phyloP scores from a whole-genome alignment of 75 land plant species.

The Chamaecyparis obtusa region DNA sequence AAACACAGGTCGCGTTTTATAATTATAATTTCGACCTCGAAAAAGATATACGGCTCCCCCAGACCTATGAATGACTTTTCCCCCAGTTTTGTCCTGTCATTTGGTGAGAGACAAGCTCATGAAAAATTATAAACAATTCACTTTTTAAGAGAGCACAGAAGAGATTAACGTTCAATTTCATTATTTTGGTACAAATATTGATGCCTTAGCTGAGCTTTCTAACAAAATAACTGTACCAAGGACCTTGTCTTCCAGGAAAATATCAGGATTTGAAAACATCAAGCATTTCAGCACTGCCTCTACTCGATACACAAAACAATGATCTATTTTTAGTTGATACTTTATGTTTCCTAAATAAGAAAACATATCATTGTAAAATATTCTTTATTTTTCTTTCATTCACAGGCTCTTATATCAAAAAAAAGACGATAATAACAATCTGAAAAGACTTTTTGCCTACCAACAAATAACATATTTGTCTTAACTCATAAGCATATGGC shows the following conservation, averaged over 20 bases:
- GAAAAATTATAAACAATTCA: too few species aligned
- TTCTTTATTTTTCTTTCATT: neutral
- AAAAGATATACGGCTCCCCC: slow-evolving; percentile 79
- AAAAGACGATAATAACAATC: neutral
- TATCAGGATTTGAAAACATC: neutral
- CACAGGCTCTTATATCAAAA: neutral
- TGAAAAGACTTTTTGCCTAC: neutral
- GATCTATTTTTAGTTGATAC: neutral
- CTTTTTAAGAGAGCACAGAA: neutral
- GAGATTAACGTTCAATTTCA: neutral
- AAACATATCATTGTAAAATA: neutral
- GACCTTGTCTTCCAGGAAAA: neutral
- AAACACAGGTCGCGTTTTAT: slow-evolving; percentile 50
- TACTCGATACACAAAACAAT: neutral
- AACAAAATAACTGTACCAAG: neutral
- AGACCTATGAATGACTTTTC: slow-evolving; percentile 62
- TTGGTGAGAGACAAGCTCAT: neutral
- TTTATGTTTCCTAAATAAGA: too few species aligned
- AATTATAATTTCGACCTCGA: slow-evolving; percentile 72
- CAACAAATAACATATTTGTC: neutral
- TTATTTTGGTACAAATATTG: neutral
- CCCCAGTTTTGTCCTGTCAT: slow-evolving; percentile 77
- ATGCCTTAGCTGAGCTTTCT: neutral
- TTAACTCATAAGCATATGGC: neutral
- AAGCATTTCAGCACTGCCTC: neutral